Evolutionary conservation across 2,329 filamentous ascomycete species (phyloP).

Genomic region (Chrysoporthe puriensis): DNA sequence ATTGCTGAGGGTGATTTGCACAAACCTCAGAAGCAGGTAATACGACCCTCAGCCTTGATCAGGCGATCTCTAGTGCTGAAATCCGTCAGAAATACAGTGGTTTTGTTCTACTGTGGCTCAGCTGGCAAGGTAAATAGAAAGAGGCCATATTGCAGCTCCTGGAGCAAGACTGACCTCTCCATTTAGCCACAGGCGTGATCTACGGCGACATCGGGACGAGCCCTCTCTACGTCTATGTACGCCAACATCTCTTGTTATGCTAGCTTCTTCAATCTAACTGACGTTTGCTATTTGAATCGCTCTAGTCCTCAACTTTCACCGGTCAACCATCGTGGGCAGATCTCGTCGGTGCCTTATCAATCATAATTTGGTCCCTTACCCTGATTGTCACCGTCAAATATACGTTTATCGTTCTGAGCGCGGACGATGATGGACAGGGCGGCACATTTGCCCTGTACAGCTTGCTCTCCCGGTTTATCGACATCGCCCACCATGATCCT

Average conservation of each 20-base stretch:
- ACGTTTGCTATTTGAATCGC: background rate
- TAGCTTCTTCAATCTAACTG: background rate
- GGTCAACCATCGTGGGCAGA: slow-evolving; percentile 58
- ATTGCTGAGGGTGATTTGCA: slow-evolving; percentile 15
- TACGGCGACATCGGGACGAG: slow-evolving; percentile 69
- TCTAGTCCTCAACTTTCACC: slow-evolving; percentile 58
- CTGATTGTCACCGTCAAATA: slow-evolving; percentile 74
- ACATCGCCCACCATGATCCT: slow-evolving; percentile 64
- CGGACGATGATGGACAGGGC: slow-evolving; percentile 73
- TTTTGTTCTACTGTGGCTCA: slow-evolving; percentile 30
- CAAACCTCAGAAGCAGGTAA: slow-evolving; percentile 12
- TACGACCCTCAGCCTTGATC: too few relatives aligned
- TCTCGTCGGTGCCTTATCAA: slow-evolving; percentile 66
- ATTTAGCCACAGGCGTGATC: slow-evolving; percentile 68
- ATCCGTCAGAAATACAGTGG: slow-evolving; percentile 32
- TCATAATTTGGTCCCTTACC: slow-evolving; percentile 71
- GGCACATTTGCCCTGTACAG: slow-evolving; percentile 72
- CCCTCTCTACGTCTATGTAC: slow-evolving; percentile 57
- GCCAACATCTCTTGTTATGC: background rate
- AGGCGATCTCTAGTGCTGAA: background rate
- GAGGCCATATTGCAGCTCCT: background rate
- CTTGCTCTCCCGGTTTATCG: slow-evolving; percentile 62
- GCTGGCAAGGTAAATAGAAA: background rate
- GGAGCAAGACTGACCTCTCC: slow-evolving; percentile 37
- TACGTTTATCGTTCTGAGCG: slow-evolving; percentile 64